A percentile compares a stretch with the other conserved stretches of the same genome.
Evolutionary conservation across 306 rosid genomes (phyloP).

Genomic region (Fragaria nilgerrensis): DNA sequence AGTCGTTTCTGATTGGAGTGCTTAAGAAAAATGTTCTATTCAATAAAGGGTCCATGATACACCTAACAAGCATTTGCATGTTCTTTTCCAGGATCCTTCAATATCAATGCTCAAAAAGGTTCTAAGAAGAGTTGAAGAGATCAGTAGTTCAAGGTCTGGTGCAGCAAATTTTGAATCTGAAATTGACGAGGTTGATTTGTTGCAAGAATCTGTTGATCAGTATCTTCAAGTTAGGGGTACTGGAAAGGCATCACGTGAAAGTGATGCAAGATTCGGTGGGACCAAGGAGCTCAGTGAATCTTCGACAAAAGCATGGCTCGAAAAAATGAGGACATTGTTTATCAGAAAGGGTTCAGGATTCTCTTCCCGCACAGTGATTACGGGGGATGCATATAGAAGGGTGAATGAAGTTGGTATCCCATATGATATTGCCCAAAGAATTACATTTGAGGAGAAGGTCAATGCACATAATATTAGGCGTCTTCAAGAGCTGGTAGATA

Average conservation of each 20-base stretch:
- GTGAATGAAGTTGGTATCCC: slow-evolving; percentile 92
- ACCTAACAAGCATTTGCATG: background rate
- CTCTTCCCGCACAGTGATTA: slow-evolving; percentile 92
- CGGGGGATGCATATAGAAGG: slow-evolving; percentile 82
- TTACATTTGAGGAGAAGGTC: slow-evolving; percentile 91
- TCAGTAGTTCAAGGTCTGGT: slow-evolving; percentile 79
- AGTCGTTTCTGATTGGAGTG: background rate
- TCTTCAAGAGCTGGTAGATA: slow-evolving; percentile 80
- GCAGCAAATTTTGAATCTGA: slow-evolving; percentile 78
- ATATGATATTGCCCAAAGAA: slow-evolving; percentile 69
- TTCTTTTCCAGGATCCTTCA: slow-evolving; percentile 76
- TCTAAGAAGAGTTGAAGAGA: slow-evolving; percentile 65
- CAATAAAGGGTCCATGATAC: background rate
- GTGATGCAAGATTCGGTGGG: slow-evolving; percentile 62
- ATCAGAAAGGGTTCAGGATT: slow-evolving; percentile 96
- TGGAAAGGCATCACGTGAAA: slow-evolving; percentile 62
- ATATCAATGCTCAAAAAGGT: slow-evolving; percentile 68
- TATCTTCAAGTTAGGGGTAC: slow-evolving; percentile 87
- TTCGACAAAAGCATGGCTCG: slow-evolving; percentile 88
- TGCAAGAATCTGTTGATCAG: slow-evolving; percentile 64
- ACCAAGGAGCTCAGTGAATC: slow-evolving; percentile 62
- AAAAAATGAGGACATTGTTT: slow-evolving; percentile 82
- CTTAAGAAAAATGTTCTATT: background rate
- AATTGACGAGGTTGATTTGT: slow-evolving; percentile 76
- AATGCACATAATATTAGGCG: slow-evolving; percentile 55